Conservation (phyloP, 2,329 filamentous ascomycete genomes). For the Zymoseptoria crescenta region DNA sequence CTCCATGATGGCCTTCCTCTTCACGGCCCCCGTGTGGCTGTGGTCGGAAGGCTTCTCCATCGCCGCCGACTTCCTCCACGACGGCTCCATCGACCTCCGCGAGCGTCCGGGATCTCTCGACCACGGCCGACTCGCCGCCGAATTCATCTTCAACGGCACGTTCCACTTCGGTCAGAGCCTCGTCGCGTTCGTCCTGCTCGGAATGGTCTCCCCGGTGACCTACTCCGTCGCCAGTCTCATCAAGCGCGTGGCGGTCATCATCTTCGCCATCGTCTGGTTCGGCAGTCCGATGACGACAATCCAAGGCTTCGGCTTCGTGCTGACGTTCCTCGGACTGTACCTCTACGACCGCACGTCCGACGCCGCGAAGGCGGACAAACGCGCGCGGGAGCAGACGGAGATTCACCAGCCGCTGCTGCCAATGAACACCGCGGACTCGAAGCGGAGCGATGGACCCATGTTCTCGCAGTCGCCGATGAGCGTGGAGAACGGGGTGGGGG, state of each 20-base stretch:
- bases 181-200: slow-evolving; percentile 83
- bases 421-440: slow-evolving; percentile 37
- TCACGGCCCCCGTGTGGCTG: slow-evolving; percentile 88
- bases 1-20: slow-evolving; percentile 81
- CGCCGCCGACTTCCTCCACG: slow-evolving; percentile 67
- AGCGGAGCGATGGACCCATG: slow-evolving; percentile 26
- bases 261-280: slow-evolving; percentile 94
- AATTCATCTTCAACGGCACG: slow-evolving; percentile 93
- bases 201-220: slow-evolving; percentile 89
- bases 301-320: slow-evolving; percentile 74
- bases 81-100: slow-evolving; percentile 70
- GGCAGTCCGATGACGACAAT: slow-evolving; percentile 75
- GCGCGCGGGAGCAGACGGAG: slow-evolving; percentile 57
- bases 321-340: slow-evolving; percentile 89
- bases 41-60: slow-evolving; percentile 79
- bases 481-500: slow-evolving; percentile 4
- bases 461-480: slow-evolving; percentile 17
- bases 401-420: slow-evolving; percentile 59
- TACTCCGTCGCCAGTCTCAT: slow-evolving; percentile 95
- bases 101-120: slow-evolving; percentile 67
- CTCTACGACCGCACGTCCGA: slow-evolving; percentile 90
- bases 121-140: slow-evolving; percentile 56
- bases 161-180: slow-evolving; percentile 98
- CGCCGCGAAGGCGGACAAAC: slow-evolving; percentile 77
- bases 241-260: slow-evolving; percentile 94